Base-by-base conservation (phyloP, 176 grass and related monocot genomes). In the Cymbopogon citratus region DNA sequence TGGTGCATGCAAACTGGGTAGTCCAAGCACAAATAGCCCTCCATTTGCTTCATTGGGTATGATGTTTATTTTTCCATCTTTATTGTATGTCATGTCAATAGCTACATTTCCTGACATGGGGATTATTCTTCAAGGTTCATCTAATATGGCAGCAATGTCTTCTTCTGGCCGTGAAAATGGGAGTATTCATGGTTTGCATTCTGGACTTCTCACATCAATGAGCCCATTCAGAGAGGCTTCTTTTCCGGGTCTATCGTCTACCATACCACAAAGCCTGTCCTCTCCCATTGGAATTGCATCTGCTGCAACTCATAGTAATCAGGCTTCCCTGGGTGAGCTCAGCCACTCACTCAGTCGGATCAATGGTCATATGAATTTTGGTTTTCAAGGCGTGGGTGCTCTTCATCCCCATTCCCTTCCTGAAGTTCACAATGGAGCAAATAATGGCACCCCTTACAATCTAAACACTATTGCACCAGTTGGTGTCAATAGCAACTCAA, bases 391-490 rank as follows among this genome's bases (percentile, higher is more conserved):
- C 76, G 46, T 90, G 77, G 49, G 63, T 83, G 69, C 73, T 48
- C 87, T 93, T 51, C 94, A 97, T 76, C 90, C 90, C 65, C 84
- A 97, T 76, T 97, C 94, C 41, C 81, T 97, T 28, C 94, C 94
- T 41, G 89, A 91, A 15, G 80, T 83, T 71, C 78, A 89, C 54
- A 93, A 97, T 86, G 92, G 86, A 85, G 41, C 79, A 62, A 69
- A 65, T 73, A 97, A 90, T 83, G 87, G 90, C 15, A 11, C 82
- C 44, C 81, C 83, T 26, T 94, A 89, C 68, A 90, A 91, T 62
- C 41, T 92, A 66, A 97, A 81, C 52, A 63, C 78, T 24, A 77
- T 89, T 38, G 56, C 94, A 63, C 56, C 85, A 48, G 71, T 83
- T 68, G 83, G 91, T 19, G 21, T 76, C 40, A 90, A 84, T 72